Percentiles rank a stretch among this genome's conserved stretches.
These are phyloP conservation scores for Spathaspora arborariae DNA, from an alignment of 805 yeast genomes.

Conservation along the genomic window DNA sequence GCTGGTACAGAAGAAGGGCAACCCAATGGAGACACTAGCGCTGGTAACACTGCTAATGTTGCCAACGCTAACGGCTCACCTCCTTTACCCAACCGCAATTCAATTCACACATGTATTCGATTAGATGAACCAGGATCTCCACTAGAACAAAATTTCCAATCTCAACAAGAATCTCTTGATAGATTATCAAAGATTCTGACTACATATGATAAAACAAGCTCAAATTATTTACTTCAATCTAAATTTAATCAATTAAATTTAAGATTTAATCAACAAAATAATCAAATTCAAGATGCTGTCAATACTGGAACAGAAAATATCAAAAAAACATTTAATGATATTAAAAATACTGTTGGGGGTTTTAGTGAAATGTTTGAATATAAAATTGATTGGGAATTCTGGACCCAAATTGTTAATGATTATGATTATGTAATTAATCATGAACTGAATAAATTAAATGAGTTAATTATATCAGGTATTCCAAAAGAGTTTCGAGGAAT, in stretches of 20 bases:
- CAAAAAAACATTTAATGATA: constrained; percentile 43
- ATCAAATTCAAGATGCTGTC: constrained; percentile 45
- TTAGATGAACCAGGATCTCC: constrained; percentile 19
- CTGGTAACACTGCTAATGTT: background rate
- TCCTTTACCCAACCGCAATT: constrained; percentile 31
- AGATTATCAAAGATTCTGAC: constrained; percentile 13
- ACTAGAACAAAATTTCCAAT: background rate
- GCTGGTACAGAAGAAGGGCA: background rate
- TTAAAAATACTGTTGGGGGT: constrained; percentile 45
- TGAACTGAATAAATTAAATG: constrained; percentile 56
- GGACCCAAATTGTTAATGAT: constrained; percentile 80
- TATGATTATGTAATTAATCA: constrained; percentile 63
- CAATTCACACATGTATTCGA: constrained; percentile 19
- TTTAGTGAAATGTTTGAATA: constrained; percentile 26
- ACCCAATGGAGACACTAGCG: background rate
- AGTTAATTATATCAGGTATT: constrained; percentile 68
- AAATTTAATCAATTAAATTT: constrained; percentile 55
- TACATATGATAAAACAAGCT: constrained; percentile 16
- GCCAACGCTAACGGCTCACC: constrained; percentile 11
- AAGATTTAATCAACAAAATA: constrained; percentile 47
- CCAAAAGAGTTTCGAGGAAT: constrained; percentile 85
- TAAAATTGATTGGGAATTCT: constrained; percentile 75
- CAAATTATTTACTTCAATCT: constrained; percentile 55
- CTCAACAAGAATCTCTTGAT: constrained; percentile 6
- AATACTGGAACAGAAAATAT: constrained; percentile 36